Evolutionary conservation across 1,139 yeast genomes (phyloP).

Genomic region (Kodamaea suecica): DNA sequence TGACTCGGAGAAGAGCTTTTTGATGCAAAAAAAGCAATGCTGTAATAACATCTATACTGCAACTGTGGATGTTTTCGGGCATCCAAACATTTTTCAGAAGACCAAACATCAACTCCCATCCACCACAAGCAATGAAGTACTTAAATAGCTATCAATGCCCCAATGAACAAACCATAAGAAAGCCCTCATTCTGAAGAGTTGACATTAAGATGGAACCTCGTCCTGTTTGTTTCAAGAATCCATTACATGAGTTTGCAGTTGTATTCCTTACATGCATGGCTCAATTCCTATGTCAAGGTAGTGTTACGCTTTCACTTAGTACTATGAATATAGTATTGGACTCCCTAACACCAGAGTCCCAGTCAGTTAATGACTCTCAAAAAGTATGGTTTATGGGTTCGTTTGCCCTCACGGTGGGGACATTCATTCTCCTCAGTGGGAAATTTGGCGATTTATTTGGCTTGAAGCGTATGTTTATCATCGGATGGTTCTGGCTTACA

Average conservation of each 20-base stretch:
- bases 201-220: constrained; percentile 15
- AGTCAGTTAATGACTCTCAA: constrained; percentile 18
- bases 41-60: too few relatives aligned
- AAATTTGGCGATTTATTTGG: constrained; percentile 56
- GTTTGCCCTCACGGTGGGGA: constrained; percentile 54
- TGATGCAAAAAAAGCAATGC: too few relatives aligned
- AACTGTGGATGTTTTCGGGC: not conserved
- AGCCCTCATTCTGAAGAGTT: not conserved
- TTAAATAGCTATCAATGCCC: too few relatives aligned
- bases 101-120: not conserved
- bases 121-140: not conserved
- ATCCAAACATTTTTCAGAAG: not conserved
- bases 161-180: not conserved
- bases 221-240: constrained; percentile 15
- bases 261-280: constrained; percentile 19
- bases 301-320: constrained; percentile 38
- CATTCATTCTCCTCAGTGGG: constrained; percentile 51
- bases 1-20: too few relatives aligned
- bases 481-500: constrained; percentile 45
- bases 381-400: constrained; percentile 58
- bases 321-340: constrained; percentile 37
- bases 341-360: constrained; percentile 13
- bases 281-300: constrained; percentile 39
- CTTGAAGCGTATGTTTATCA: constrained; percentile 36
- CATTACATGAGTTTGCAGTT: constrained; percentile 16